phyloP scores from a whole-genome alignment of 345 rosid species.

The Euphorbia lathyris region DNA sequence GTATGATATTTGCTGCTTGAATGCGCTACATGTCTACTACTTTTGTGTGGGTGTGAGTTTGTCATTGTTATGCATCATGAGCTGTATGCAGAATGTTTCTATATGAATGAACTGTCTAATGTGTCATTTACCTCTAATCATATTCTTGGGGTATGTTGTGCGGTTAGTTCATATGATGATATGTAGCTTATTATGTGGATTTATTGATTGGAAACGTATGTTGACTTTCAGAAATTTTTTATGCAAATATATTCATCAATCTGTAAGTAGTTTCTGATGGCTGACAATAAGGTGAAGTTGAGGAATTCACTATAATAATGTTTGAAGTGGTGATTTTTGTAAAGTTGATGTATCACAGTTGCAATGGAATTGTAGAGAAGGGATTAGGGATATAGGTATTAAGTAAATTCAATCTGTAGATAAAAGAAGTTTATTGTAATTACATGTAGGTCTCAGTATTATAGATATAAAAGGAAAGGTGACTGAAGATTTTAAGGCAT shows the following conservation, averaged over 20 bases:
- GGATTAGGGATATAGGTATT: neutral
- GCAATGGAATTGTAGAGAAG: neutral
- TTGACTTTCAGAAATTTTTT: neutral
- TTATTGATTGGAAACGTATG: neutral
- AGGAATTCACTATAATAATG: neutral
- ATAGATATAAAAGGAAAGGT: neutral
- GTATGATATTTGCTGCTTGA: neutral
- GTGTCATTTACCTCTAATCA: neutral
- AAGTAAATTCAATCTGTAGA: neutral
- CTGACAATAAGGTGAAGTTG: neutral
- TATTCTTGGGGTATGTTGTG: neutral
- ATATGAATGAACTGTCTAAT: neutral
- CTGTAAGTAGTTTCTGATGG: neutral
- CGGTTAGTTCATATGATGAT: neutral
- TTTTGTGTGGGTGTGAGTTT: neutral
- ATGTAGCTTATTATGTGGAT: neutral
- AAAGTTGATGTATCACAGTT: neutral
- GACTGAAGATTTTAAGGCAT: neutral
- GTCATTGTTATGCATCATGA: neutral
- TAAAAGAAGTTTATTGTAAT: neutral
- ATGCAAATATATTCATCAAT: no score
- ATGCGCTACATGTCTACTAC: neutral
- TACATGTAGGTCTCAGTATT: neutral
- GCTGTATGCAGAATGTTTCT: neutral
- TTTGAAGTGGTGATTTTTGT: neutral